Evolutionary conservation across 768 basidiomycete genomes (phyloP).

Genomic region (Gymnopilus junonius): DNA sequence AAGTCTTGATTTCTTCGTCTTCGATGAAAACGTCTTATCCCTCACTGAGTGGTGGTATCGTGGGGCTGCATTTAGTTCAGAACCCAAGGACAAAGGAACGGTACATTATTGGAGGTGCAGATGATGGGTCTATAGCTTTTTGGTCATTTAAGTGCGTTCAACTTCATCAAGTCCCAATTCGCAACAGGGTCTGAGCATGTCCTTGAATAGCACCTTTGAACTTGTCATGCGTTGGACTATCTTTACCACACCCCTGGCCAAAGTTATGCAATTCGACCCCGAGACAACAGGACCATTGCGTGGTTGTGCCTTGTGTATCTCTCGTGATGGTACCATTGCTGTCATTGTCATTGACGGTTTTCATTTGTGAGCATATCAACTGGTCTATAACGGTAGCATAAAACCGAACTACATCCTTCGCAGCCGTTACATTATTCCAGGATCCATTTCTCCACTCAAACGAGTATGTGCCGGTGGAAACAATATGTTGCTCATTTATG

Average conservation of each 20-base stretch:
- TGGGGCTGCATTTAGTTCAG: constrained; percentile 55
- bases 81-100: constrained; percentile 64
- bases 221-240: constrained; percentile 73
- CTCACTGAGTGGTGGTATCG: constrained; percentile 51
- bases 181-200: neutral
- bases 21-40: constrained; percentile 47
- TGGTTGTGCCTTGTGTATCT: constrained; percentile 73
- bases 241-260: constrained; percentile 67
- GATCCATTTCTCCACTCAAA: constrained; percentile 68
- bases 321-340: constrained; percentile 81
- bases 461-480: constrained; percentile 68
- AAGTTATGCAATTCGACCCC: constrained; percentile 59
- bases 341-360: constrained; percentile 76
- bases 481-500: constrained; percentile 77
- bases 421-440: constrained; percentile 84
- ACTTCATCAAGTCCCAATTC: neutral
- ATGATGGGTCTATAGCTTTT: constrained; percentile 78
- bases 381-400: neutral
- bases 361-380: constrained; percentile 64
- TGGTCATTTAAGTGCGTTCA: constrained; percentile 65
- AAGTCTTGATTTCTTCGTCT: constrained; percentile 20
- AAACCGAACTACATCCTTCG: too few relatives aligned
- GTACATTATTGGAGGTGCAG: constrained; percentile 73
- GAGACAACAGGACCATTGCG: constrained; percentile 59
- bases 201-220: constrained; percentile 55